Percentiles rank a stretch among this genome's conserved stretches.
Evolutionary conservation across 352 stramenopile genomes (phyloP).

Genomic region (Globisporangium perplexum): DNA sequence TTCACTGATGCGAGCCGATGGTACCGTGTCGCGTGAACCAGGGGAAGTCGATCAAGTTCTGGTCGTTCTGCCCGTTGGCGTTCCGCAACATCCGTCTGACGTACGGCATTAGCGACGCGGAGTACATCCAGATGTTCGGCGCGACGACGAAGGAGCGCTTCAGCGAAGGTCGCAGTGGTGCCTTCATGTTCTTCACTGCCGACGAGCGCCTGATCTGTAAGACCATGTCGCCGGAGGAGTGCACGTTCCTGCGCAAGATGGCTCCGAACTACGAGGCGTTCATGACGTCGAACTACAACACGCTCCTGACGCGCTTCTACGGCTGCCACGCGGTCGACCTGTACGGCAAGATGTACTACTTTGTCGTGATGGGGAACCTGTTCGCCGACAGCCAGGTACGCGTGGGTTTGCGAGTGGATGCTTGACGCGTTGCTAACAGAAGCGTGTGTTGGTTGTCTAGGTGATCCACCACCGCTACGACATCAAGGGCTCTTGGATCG

Average conservation of each 20-base stretch:
- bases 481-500: slow-evolving; percentile 90
- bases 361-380: slow-evolving; percentile 91
- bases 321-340: slow-evolving; percentile 85
- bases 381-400: slow-evolving; percentile 77
- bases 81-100: slow-evolving; percentile 84
- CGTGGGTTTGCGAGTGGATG: not conserved
- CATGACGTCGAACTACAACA: slow-evolving; percentile 78
- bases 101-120: slow-evolving; percentile 74
- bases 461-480: slow-evolving; percentile 88
- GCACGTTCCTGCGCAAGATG: slow-evolving; percentile 83
- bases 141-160: slow-evolving; percentile 87
- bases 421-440: not conserved
- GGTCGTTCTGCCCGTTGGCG: slow-evolving; percentile 77
- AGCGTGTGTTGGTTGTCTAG: not conserved
- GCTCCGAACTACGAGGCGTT: slow-evolving; percentile 82
- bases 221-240: slow-evolving; percentile 87
- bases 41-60: slow-evolving; percentile 84
- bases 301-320: slow-evolving; percentile 86
- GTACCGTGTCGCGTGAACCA: not conserved
- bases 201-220: slow-evolving; percentile 89
- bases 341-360: slow-evolving; percentile 91
- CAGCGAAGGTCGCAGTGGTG: slow-evolving; percentile 81
- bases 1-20: not conserved
- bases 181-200: slow-evolving; percentile 91
- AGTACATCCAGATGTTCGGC: slow-evolving; percentile 82